These are phyloP conservation scores for Pseudocercospora cruenta DNA, from an alignment of 2,329 filamentous ascomycete species.

Conservation along the genomic window DNA sequence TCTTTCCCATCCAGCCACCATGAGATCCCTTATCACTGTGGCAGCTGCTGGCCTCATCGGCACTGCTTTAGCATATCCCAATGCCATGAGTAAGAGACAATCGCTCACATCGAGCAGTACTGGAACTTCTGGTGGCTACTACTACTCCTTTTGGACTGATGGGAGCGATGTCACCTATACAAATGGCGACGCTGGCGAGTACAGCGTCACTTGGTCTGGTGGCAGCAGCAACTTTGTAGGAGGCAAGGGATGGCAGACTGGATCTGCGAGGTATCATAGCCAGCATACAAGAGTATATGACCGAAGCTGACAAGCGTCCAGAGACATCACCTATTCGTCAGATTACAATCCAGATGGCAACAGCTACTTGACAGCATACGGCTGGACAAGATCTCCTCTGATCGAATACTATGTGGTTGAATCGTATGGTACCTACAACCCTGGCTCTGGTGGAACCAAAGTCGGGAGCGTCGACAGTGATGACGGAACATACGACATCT, in stretches of 20 bases:
- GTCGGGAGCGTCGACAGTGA: conserved; percentile 58
- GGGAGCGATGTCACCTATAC: conserved; percentile 57
- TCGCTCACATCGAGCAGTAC: conserved; percentile 48
- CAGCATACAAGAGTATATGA: not conserved
- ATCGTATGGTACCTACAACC: conserved; percentile 54
- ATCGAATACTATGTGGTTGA: conserved; percentile 65
- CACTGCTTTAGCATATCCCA: not conserved
- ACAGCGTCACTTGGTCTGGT: conserved; percentile 50
- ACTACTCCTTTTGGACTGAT: conserved; percentile 65
- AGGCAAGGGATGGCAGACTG: conserved; percentile 59
- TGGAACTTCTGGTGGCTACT: conserved; percentile 61
- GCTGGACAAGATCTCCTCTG: conserved; percentile 58
- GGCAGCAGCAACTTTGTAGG: conserved; percentile 58
- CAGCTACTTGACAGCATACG: conserved; percentile 60
- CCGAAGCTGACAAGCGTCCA: not conserved
- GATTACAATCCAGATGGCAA: conserved; percentile 39
- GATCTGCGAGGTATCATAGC: conserved; percentile 11
- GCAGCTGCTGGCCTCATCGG: not conserved
- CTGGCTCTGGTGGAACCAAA: conserved; percentile 47
- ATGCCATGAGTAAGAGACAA: not conserved
- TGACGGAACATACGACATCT: conserved; percentile 58
- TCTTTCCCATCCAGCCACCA: not conserved
- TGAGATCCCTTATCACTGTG: not conserved
- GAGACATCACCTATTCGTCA: conserved; percentile 30
- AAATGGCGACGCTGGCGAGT: conserved; percentile 55